phyloP scores from a whole-genome alignment of 805 yeast genomes.

The Saccharomycopsis sp. region DNA sequence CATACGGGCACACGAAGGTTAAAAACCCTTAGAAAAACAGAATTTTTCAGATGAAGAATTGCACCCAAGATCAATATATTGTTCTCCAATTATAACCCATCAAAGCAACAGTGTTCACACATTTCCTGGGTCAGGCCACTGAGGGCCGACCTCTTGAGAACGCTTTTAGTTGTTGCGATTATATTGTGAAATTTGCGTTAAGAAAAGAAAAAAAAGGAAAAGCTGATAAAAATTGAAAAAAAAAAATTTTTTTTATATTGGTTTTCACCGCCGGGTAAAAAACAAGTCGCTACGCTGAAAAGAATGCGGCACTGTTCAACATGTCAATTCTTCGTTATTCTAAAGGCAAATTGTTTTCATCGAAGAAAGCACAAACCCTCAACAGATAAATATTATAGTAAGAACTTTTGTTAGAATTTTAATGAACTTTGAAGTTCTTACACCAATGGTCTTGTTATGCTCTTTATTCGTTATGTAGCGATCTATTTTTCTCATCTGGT shows the following conservation, averaged over 20 bases:
- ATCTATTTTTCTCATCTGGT: no score
- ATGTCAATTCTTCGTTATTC: no score
- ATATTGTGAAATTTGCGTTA: constrained; percentile 52
- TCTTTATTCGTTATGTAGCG: no score
- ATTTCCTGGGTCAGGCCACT: constrained; percentile 54
- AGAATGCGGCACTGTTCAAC: no score
- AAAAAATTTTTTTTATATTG: not conserved
- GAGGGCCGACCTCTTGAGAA: constrained; percentile 56
- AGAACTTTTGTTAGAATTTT: no score
- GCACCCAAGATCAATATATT: constrained; percentile 59
- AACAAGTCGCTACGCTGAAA: no score
- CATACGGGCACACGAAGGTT: constrained; percentile 65
- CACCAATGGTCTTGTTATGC: no score
- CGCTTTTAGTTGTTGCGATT: constrained; percentile 39
- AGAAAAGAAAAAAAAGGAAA: constrained; percentile 19
- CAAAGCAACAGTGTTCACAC: constrained; percentile 44
- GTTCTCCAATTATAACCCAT: constrained; percentile 35
- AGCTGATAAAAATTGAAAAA: constrained; percentile 5
- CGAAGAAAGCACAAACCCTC: no score
- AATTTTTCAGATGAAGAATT: constrained; percentile 42
- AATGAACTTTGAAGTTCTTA: no score
- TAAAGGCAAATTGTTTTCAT: no score
- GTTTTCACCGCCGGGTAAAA: constrained; percentile 1
- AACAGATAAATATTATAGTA: no score
- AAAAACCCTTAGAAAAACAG: constrained; percentile 42